A percentile compares a stretch with the other conserved stretches of the same genome.
Evolutionary conservation across 192 early-diverging fungal genomes (phyloP).

Genomic region (Gamsiella multidivaricata): DNA sequence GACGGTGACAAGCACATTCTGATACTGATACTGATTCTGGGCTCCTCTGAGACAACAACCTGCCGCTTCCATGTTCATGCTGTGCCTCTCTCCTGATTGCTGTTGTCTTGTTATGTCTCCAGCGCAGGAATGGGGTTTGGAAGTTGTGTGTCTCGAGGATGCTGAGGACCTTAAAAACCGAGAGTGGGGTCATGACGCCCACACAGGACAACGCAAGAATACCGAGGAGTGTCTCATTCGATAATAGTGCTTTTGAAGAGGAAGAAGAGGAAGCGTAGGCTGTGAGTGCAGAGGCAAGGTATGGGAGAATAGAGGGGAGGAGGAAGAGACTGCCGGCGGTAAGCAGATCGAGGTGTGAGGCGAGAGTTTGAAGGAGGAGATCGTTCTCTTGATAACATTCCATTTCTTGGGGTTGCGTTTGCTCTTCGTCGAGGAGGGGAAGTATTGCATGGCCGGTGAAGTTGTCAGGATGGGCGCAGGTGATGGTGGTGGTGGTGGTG

Average conservation of each 20-base stretch:
- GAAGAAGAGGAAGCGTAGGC: conserved; percentile 5
- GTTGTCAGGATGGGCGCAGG: too few species aligned
- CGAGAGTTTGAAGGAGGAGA: conserved; percentile 3
- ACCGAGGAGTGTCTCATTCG: too few species aligned
- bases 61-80: too few species aligned
- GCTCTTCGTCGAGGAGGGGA: too few species aligned
- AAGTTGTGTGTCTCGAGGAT: conserved; percentile 3
- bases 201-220: conserved; percentile 23
- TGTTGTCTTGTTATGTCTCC: conserved; percentile 5
- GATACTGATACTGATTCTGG: neutral
- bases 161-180: conserved; percentile 17
- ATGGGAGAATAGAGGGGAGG: conserved; percentile 38
- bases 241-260: neutral
- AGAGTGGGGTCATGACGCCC: conserved; percentile 26
- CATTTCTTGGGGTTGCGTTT: too few species aligned
- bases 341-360: conserved; percentile 29
- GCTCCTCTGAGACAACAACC: neutral
- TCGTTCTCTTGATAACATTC: neutral
- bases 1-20: neutral
- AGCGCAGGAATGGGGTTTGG: conserved; percentile 14
- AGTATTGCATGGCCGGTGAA: too few species aligned
- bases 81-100: too few species aligned
- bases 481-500: too few species aligned
- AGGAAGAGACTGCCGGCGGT: conserved; percentile 41
- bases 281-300: conserved; percentile 33